These are phyloP conservation scores for Boletus smithii DNA, from an alignment of 1,284 basidiomycete species.

Conservation along the genomic window DNA sequence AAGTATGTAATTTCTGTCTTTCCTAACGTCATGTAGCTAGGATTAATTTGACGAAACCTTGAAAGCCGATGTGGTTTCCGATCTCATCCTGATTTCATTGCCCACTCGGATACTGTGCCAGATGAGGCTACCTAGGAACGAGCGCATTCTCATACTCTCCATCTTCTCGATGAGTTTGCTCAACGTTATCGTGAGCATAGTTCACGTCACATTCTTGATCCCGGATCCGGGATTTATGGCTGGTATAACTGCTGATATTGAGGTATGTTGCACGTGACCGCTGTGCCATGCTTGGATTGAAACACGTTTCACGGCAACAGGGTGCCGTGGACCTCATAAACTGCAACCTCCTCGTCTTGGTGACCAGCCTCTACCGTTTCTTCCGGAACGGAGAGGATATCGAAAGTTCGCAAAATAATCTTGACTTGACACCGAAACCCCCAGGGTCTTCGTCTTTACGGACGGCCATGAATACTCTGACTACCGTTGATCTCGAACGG, in stretches of 20 bases:
- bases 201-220: constrained; percentile 16
- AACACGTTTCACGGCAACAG: constrained; percentile 10
- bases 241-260: constrained; percentile 12
- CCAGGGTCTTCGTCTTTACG: not conserved
- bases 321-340: constrained; percentile 13
- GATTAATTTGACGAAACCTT: constrained; percentile 7
- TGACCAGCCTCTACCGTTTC: constrained; percentile 11
- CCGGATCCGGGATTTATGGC: constrained; percentile 5
- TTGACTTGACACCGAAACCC: not conserved
- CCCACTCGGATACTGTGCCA: constrained; percentile 14
- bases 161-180: constrained; percentile 16
- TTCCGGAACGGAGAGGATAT: constrained; percentile 8
- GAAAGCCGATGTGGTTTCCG: constrained; percentile 16
- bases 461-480: constrained; percentile 2
- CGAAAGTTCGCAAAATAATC: not conserved
- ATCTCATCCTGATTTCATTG: constrained; percentile 16
- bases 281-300: not conserved
- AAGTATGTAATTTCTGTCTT: constrained; percentile 3
- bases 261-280: constrained; percentile 7
- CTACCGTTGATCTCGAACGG: constrained; percentile 15
- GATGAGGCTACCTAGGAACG: constrained; percentile 5
- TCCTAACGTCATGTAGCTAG: not conserved
- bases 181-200: constrained; percentile 6
- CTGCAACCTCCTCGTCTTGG: constrained; percentile 18
- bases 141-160: constrained; percentile 13